A percentile compares a stretch with the other conserved stretches of the same genome.
phyloP scores from a whole-genome alignment of 306 rosid genomes.

The Sicyos baderoa region DNA sequence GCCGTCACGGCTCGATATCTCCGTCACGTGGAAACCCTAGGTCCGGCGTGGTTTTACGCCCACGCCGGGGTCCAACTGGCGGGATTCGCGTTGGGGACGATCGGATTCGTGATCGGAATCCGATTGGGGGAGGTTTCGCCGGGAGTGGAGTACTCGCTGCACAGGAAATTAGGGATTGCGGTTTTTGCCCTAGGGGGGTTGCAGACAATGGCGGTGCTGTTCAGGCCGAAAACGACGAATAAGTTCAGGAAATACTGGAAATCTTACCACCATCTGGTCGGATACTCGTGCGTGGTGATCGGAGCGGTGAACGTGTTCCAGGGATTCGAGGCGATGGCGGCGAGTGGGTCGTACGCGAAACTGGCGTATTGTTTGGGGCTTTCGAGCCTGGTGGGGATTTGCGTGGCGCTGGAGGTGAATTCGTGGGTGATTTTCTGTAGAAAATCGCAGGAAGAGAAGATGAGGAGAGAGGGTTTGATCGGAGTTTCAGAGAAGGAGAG shows the following conservation, averaged over 20 bases:
- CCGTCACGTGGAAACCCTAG: slow-evolving; percentile 51
- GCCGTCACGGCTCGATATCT: slow-evolving; percentile 77
- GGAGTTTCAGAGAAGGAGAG: slow-evolving; percentile 54
- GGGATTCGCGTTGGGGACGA: slow-evolving; percentile 53
- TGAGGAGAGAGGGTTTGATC: slow-evolving; percentile 70
- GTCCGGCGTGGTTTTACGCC: slow-evolving; percentile 80
- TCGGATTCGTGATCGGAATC: slow-evolving; percentile 66
- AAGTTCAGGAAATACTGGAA: slow-evolving; percentile 90
- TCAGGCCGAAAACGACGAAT: slow-evolving; percentile 70
- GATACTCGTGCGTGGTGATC: slow-evolving; percentile 87
- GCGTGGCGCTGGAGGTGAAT: slow-evolving; percentile 78
- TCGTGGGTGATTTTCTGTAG: slow-evolving; percentile 90
- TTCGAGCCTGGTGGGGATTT: slow-evolving; percentile 58
- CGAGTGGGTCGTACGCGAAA: slow-evolving; percentile 66
- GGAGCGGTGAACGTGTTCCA: slow-evolving; percentile 81
- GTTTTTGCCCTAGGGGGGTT: slow-evolving; percentile 60
- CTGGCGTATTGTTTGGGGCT: slow-evolving; percentile 59
- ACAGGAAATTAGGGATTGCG: slow-evolving; percentile 67
- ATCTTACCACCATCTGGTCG: slow-evolving; percentile 85
- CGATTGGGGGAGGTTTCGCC: slow-evolving; percentile 56
- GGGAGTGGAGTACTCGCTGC: slow-evolving; percentile 66
- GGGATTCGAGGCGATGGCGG: slow-evolving; percentile 86
- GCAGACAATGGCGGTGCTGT: slow-evolving; percentile 66
- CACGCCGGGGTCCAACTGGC: slow-evolving; percentile 65
- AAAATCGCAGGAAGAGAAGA: slow-evolving; percentile 68